Percentiles rank a stretch among this genome's conserved stretches.
phyloP scores from a whole-genome alignment of 2,329 filamentous ascomycete species.

The Westerdykella sp. region DNA sequence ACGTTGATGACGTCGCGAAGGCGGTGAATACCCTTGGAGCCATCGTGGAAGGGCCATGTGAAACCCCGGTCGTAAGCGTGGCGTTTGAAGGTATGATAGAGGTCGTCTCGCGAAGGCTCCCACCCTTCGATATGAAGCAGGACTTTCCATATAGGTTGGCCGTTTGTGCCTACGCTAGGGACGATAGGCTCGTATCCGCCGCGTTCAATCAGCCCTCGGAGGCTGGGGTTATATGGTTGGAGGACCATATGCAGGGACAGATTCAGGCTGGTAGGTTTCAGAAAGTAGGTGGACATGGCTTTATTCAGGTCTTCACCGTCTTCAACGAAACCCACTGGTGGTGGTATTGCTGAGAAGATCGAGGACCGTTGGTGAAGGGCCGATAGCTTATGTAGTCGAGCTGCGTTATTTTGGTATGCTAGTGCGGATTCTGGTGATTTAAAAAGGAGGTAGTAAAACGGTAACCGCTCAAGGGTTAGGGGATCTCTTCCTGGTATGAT shows the following conservation, averaged over 20 bases:
- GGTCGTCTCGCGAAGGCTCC: constrained; percentile 23
- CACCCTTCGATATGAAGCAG: constrained; percentile 32
- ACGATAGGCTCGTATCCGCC: constrained; percentile 32
- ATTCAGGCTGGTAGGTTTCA: constrained; percentile 28
- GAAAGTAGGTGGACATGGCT: constrained; percentile 43
- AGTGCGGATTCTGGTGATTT: constrained; percentile 52
- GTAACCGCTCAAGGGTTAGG: constrained; percentile 56
- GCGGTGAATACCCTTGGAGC: constrained; percentile 16
- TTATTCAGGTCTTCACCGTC: constrained; percentile 44
- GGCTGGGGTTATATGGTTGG: constrained; percentile 40
- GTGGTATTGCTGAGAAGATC: constrained; percentile 39
- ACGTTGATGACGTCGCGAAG: constrained; percentile 28
- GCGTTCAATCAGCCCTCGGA: constrained; percentile 23
- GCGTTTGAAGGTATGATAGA: constrained; percentile 22
- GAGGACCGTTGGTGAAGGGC: constrained; percentile 40
- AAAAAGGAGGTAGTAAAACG: constrained; percentile 67
- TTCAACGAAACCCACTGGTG: constrained; percentile 39
- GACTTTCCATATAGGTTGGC: constrained; percentile 24
- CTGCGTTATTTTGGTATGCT: constrained; percentile 54
- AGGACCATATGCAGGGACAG: constrained; percentile 24
- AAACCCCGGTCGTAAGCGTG: constrained; percentile 33
- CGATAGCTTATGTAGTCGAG: constrained; percentile 47
- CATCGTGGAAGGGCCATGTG: constrained; percentile 24
- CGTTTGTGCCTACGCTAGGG: constrained; percentile 8
- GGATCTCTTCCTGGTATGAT: constrained; percentile 61